Percentiles rank a stretch among this genome's conserved stretches.
These are phyloP conservation scores for Asterophora parasitica DNA, from an alignment of 768 basidiomycete genomes.

Conservation along the genomic window DNA sequence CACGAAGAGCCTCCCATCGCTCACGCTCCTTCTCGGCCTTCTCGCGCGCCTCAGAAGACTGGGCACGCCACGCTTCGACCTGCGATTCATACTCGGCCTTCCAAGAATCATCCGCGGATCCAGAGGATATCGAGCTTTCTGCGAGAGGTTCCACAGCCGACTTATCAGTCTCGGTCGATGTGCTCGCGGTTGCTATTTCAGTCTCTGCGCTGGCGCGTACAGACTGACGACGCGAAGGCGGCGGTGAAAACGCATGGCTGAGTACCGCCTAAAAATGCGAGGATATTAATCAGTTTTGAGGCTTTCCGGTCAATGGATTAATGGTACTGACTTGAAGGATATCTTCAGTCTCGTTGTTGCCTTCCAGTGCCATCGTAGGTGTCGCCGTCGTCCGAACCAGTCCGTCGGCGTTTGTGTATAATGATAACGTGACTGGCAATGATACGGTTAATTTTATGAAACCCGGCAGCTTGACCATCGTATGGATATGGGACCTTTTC, in stretches of 20 bases:
- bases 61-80: conserved; percentile 64
- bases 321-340: conserved; percentile 17
- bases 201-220: conserved; percentile 1
- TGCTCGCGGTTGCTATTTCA: neutral
- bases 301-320: neutral
- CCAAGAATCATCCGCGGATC: conserved; percentile 45
- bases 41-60: conserved; percentile 65
- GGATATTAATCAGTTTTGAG: neutral
- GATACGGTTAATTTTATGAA: too few species aligned
- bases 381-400: neutral
- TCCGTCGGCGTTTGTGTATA: too few species aligned
- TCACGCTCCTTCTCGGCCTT: conserved; percentile 73
- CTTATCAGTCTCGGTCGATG: conserved; percentile 6
- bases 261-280: conserved; percentile 20
- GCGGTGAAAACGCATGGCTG: conserved; percentile 27
- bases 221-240: conserved; percentile 25
- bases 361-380: conserved; percentile 10
- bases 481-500: too few species aligned
- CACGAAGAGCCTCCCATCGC: conserved; percentile 66
- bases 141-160: conserved; percentile 5
- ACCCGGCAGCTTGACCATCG: too few species aligned
- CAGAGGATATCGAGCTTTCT: conserved; percentile 13
- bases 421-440: too few species aligned
- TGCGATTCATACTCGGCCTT: conserved; percentile 67
- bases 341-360: conserved; percentile 13